Evolutionary conservation across 202 grass and related monocot species (phyloP).

Genomic region (Schoenoplectus triqueter): DNA sequence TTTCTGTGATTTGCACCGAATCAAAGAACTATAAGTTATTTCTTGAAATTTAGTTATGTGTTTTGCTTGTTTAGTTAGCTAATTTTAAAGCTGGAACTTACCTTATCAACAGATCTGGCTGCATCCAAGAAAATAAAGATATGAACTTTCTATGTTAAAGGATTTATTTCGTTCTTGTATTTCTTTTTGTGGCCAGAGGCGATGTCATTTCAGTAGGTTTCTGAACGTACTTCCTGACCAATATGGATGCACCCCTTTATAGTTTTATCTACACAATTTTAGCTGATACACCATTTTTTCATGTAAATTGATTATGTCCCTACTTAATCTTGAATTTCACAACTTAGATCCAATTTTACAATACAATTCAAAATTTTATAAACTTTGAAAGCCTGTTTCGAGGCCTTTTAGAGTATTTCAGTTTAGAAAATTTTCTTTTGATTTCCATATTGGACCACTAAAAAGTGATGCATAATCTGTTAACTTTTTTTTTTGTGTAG

Average conservation of each 20-base stretch:
- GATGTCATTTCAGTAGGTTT: not conserved
- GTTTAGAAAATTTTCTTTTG: not conserved
- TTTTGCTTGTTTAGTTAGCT: constrained; percentile 24
- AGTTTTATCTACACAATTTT: not conserved
- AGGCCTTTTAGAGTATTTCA: not conserved
- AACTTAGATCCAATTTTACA: constrained; percentile 13
- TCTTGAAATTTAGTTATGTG: not conserved
- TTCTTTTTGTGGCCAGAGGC: not conserved
- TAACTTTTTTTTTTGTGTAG: not conserved
- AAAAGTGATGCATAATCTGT: not conserved
- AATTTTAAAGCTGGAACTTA: constrained; percentile 33
- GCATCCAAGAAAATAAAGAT: constrained; percentile 13
- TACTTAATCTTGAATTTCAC: not conserved
- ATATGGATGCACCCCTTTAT: not conserved
- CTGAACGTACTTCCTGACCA: not conserved
- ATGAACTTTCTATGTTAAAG: not conserved
- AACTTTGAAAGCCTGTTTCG: not conserved
- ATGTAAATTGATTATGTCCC: not conserved
- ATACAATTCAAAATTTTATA: not conserved
- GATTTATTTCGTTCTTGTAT: not conserved
- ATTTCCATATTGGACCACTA: not conserved
- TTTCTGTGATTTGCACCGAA: not conserved
- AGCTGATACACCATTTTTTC: not conserved
- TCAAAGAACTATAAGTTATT: not conserved
- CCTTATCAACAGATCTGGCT: constrained; percentile 33